A percentile compares a stretch with the other conserved stretches of the same genome.
Conservation (phyloP, 208 protist species). For the Leishmania aethiopica region DNA sequence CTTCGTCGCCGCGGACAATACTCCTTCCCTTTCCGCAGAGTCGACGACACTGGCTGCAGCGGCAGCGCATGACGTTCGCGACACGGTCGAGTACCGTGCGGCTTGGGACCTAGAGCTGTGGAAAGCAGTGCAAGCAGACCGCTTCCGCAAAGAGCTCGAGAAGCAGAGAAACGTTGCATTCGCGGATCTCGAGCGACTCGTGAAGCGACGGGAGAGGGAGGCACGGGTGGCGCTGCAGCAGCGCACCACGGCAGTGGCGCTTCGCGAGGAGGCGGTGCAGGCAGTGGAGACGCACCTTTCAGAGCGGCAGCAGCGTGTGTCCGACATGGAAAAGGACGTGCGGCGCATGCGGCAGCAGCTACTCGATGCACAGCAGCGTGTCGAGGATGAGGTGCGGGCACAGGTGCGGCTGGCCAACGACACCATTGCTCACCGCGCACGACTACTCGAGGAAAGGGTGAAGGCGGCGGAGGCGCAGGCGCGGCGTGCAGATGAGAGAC, state of each 20-base stretch:
- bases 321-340: constrained; percentile 63
- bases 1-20: neutral
- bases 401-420: constrained; percentile 82
- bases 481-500: constrained; percentile 66
- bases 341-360: constrained; percentile 63
- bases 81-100: constrained; percentile 82
- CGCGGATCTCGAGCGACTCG: constrained; percentile 33
- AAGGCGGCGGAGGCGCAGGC: constrained; percentile 61
- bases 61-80: constrained; percentile 43
- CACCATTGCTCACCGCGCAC: constrained; percentile 52
- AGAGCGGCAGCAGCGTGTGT: constrained; percentile 41
- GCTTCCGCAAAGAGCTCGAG: constrained; percentile 66
- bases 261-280: constrained; percentile 30
- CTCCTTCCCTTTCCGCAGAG: neutral
- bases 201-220: constrained; percentile 48
- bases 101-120: constrained; percentile 91
- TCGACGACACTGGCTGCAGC: neutral
- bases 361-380: constrained; percentile 63
- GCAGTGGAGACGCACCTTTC: constrained; percentile 41
- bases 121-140: constrained; percentile 77
- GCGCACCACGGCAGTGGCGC: constrained; percentile 27
- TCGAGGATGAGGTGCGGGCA: constrained; percentile 71
- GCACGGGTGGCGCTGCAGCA: constrained; percentile 22
- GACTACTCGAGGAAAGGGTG: constrained; percentile 57
- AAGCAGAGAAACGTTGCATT: constrained; percentile 46